Base-by-base conservation (phyloP, 176 grass and related monocot genomes). In the Aegilops speltoides region DNA sequence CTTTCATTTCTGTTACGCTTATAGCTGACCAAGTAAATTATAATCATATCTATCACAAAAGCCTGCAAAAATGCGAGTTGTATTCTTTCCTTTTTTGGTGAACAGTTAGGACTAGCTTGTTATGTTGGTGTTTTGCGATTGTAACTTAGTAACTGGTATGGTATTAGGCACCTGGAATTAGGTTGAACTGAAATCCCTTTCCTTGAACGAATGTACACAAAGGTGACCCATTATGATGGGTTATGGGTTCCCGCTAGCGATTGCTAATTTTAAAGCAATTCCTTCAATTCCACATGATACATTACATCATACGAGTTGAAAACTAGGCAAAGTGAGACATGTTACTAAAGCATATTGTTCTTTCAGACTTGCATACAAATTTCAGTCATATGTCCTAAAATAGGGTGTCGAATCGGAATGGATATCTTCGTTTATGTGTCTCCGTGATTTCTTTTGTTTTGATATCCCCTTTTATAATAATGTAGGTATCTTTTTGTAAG, bases 1-100 rank as follows among this genome's bases (percentile, higher is more conserved):
- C n/a, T 84, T 33, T 36, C 28, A 85, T 68, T 90, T 92, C 59
- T 28, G 22, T 36, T 80, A 65, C 40, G 10, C 23, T 78, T 76
- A 59, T 41, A 84, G 17, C 38, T 38, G 24, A 37, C 66, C 46
- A 31, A 41, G 8, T 48, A 63, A 63, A 32, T 68, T 29, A 31
- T 23, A 62, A 54, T 69, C 17, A 74, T 22, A 37, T 82, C 14
- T 78, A 73, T 65, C 38, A 82, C 31, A 14, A 24, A 32, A 46
- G 15, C 41, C 64, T 77, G 22, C 16, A 77, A 28, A 45, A 54
- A 65, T 38, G 14, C 25, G 20, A 73, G 33, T 77, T 23, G 24
- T 46, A 5, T 54, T 75, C n/a, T 77, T 81, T 12, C n/a, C 24
- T 13, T 40, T 45, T 67, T 61, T 11, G 6, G 23, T 67, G 19